These are phyloP conservation scores for Andalucia godoyi DNA, from an alignment of 78 protist genomes.

Conservation along the genomic window DNA sequence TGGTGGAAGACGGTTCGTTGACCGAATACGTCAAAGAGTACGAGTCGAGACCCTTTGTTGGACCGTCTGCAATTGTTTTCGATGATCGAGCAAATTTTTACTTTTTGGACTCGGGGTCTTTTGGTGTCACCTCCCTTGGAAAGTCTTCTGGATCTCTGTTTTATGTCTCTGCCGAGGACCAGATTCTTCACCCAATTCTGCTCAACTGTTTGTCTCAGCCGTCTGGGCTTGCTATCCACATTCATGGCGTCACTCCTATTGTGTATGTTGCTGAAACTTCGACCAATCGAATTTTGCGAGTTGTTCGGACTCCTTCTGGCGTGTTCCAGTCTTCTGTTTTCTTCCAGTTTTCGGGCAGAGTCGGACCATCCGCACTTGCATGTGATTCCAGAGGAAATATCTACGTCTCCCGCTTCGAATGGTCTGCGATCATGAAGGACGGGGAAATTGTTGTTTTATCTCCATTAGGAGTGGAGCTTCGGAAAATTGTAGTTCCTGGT, in stretches of 20 bases:
- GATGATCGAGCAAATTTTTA: background rate
- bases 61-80: slow-evolving; percentile 1
- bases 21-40: background rate
- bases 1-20: no score
- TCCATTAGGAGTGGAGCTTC: background rate
- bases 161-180: background rate
- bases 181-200: background rate
- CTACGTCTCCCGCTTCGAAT: slow-evolving; percentile 19
- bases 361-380: slow-evolving; percentile 25
- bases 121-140: slow-evolving; percentile 1
- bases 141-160: slow-evolving; percentile 4
- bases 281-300: slow-evolving; percentile 12
- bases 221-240: background rate
- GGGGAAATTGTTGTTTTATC: background rate
- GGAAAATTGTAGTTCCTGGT: no score
- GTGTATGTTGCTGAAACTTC: slow-evolving; percentile 13
- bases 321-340: slow-evolving; percentile 24
- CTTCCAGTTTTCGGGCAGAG: slow-evolving; percentile 11
- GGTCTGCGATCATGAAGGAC: background rate
- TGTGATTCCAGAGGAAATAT: background rate
- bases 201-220: slow-evolving; percentile 7
- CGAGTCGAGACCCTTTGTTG: background rate
- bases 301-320: slow-evolving; percentile 6
- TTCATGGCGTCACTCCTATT: background rate
- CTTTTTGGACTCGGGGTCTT: slow-evolving; percentile 11